Base-by-base conservation (phyloP, 805 yeast species). In the Saccharomycopsis amapae region DNA sequence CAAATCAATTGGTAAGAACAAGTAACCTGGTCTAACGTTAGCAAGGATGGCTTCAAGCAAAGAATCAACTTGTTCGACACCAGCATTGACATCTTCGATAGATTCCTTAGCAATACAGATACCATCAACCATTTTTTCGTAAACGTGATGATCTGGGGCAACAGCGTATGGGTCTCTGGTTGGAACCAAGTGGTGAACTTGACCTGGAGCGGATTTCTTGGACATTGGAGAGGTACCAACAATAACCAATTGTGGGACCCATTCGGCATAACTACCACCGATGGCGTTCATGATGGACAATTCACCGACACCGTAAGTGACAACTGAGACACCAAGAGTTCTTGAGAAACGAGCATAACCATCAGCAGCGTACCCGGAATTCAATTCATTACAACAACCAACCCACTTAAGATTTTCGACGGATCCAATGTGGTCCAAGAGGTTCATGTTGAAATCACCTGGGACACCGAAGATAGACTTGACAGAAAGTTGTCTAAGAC, bases 291-390 rank as follows among this genome's bases (percentile, higher is more conserved):
- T 58, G 2, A 95, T 94, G 48, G 87, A 78, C 51, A 86, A 70
- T 61, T 87, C 96, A 47, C 96, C 96, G 15, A 87, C 96, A 42
- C 96, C 96, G 62, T 71, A 85, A 3, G 96, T 87, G 43, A 89
- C 79, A 31, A 75, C 59, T 34, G 77, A 61, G 18, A 79, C 87
- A 44, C 87, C 85, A 5, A 84, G 73, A n/a, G 76, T 72, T 40
- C 71, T 68, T 24, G 79, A 70, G 36, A 68, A 67, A 50, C 90
- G 73, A 17, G 93, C 78, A 57, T 85, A 89, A 4, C 96, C 97
- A 61, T 89, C 96, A 5, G 90, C 89, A 4, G 93, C 79, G 60
- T 89, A 88, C 6, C 94, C 93, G 3, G 93, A 81, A 58, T 88
- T 89, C 53, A 88, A 71, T 65, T 88, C 97, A 58, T 88, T 88